Evolutionary conservation across 2,329 filamentous ascomycete species (phyloP).

Genomic region (Helotiales sp.): DNA sequence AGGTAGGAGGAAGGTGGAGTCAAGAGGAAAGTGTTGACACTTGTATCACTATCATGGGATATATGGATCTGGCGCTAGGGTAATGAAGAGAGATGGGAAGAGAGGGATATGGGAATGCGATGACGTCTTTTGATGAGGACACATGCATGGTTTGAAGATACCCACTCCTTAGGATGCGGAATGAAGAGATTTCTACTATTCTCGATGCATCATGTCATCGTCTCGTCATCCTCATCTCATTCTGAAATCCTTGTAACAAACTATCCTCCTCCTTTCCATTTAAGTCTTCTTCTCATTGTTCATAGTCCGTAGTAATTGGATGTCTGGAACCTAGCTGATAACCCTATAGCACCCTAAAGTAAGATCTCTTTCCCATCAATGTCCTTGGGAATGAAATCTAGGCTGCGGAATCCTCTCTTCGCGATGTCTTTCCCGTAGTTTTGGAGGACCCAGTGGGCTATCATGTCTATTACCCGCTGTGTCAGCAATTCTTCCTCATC

Average conservation of each 20-base stretch:
- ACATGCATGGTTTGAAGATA: not conserved
- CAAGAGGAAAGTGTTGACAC: too few relatives aligned
- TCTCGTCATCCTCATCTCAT: not conserved
- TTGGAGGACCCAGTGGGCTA: conserved; percentile 17
- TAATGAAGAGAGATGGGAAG: not conserved
- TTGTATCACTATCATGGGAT: not conserved
- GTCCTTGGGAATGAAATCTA: conserved; percentile 22
- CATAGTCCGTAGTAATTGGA: too few relatives aligned
- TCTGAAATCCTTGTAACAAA: too few relatives aligned
- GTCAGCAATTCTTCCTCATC: too few relatives aligned
- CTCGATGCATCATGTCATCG: not conserved
- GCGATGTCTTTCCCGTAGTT: conserved; percentile 18
- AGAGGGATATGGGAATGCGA: not conserved
- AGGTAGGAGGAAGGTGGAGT: too few relatives aligned
- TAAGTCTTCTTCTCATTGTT: too few relatives aligned
- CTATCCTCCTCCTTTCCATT: not conserved
- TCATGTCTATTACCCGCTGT: conserved; percentile 37
- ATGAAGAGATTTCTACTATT: not conserved
- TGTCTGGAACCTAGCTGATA: too few relatives aligned
- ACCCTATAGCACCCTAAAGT: too few relatives aligned
- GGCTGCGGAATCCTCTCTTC: not conserved
- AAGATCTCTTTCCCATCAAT: not conserved
- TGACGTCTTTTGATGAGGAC: not conserved
- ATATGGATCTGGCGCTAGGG: not conserved
- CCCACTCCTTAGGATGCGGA: not conserved